Conservation (phyloP, 192 early-diverging fungal species). For the Rhizophagus sp. region DNA sequence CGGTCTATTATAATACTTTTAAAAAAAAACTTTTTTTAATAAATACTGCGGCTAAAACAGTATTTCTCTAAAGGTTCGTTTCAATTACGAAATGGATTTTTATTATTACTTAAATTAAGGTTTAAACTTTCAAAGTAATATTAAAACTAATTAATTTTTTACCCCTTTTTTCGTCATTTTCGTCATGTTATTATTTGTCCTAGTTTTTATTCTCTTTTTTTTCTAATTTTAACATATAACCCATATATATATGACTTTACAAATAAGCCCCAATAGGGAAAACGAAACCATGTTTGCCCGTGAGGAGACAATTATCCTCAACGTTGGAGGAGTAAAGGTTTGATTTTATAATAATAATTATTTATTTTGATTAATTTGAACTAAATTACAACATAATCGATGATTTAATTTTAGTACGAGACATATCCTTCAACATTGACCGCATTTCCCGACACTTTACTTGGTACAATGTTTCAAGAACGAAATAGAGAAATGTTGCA, state of each 20-base stretch:
- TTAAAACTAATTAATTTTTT: neutral
- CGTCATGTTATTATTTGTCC: neutral
- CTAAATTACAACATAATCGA: neutral
- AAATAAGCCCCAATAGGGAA: neutral
- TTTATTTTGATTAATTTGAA: neutral
- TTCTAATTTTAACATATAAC: neutral
- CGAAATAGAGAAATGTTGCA: slow-evolving; percentile 2
- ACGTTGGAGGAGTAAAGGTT: slow-evolving; percentile 22
- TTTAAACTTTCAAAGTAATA: neutral
- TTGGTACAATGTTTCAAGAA: slow-evolving; percentile 23
- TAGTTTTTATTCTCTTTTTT: neutral
- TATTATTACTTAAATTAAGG: neutral
- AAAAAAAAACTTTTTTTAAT: neutral
- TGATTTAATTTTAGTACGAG: neutral
- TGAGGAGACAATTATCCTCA: slow-evolving; percentile 12
- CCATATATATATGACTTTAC: neutral
- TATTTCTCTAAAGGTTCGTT: neutral
- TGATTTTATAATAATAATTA: neutral
- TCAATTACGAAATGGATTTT: neutral
- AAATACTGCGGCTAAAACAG: neutral
- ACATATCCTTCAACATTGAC: slow-evolving; percentile 9
- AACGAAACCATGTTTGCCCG: neutral
- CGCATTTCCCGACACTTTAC: slow-evolving; percentile 23
- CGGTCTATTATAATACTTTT: neutral
- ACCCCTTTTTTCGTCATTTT: neutral